Percentiles rank a stretch among this genome's conserved stretches.
Evolutionary conservation across 768 basidiomycete genomes (phyloP).

Genomic region (Boletus tylopilopsis): DNA sequence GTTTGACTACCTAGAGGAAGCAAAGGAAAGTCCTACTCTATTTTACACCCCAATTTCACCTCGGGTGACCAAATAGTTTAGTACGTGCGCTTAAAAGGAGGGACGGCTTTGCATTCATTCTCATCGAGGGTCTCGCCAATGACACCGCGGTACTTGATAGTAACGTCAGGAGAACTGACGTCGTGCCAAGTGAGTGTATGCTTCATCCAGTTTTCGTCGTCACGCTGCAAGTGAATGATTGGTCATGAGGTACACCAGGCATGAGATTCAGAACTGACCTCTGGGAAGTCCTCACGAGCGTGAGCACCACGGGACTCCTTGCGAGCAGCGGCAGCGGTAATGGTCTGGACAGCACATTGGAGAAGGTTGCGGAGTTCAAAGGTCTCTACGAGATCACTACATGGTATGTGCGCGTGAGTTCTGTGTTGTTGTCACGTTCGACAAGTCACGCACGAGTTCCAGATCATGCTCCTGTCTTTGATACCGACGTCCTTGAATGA

Average conservation of each 20-base stretch:
- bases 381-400: conserved; percentile 92
- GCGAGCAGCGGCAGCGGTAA: conserved; percentile 86
- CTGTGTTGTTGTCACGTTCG: background rate
- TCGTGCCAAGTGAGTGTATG: conserved; percentile 93
- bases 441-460: conserved; percentile 82
- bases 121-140: conserved; percentile 88
- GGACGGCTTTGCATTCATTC: conserved; percentile 94
- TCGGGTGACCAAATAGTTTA: conserved; percentile 29
- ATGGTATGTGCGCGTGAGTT: conserved; percentile 8
- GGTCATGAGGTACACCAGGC: background rate
- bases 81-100: conserved; percentile 97
- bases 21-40: conserved; percentile 1
- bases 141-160: conserved; percentile 85
- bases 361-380: conserved; percentile 95
- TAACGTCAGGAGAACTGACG: conserved; percentile 71
- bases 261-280: conserved; percentile 44
- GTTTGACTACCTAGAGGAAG: conserved; percentile 7
- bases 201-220: conserved; percentile 94
- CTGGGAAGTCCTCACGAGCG: conserved; percentile 97
- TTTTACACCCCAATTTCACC: conserved; percentile 3
- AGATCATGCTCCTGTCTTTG: conserved; percentile 99
- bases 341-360: conserved; percentile 94
- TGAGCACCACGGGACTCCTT: conserved; percentile 99
- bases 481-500: conserved; percentile 89
- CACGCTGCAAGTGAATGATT: conserved; percentile 52